These are phyloP conservation scores for Rhodotorula sp. DNA, from an alignment of 1,284 basidiomycete genomes.

Conservation along the genomic window DNA sequence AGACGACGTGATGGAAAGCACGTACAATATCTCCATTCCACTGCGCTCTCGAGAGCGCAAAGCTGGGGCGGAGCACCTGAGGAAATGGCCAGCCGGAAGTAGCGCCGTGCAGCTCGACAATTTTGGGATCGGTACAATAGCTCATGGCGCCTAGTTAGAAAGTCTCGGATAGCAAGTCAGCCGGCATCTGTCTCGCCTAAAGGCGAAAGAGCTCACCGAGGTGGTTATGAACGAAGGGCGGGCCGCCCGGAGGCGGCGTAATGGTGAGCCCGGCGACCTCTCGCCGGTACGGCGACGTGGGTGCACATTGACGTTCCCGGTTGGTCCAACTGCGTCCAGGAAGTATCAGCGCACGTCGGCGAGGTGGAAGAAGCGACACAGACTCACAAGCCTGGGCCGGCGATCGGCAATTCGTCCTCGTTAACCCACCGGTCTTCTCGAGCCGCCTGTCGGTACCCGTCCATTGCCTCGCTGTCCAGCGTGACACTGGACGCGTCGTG, in stretches of 20 bases:
- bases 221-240: conserved; percentile 35
- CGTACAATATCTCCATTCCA: background rate
- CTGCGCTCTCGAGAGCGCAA: background rate
- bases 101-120: conserved; percentile 35
- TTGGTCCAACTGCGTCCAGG: background rate
- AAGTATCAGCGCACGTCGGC: background rate
- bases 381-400: background rate
- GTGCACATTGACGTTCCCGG: conserved; percentile 21
- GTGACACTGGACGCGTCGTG: background rate
- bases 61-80: background rate
- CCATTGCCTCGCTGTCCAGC: background rate
- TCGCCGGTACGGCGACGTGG: conserved; percentile 12
- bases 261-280: conserved; percentile 19
- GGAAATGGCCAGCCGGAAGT: conserved; percentile 18
- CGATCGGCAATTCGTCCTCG: conserved; percentile 10
- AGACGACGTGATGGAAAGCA: too few relatives aligned
- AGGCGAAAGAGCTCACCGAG: background rate
- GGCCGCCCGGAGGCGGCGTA: background rate
- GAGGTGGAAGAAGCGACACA: background rate
- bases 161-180: too few relatives aligned
- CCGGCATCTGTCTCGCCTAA: too few relatives aligned
- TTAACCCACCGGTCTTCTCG: conserved; percentile 24
- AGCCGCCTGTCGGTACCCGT: conserved; percentile 18
- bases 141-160: conserved; percentile 23
- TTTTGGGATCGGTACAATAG: conserved; percentile 36